Evolutionary conservation across 148 eudicot species (phyloP), one percentile per base, ranked within the genome.

Genomic region (Vaccinium macrocarpon): DNA sequence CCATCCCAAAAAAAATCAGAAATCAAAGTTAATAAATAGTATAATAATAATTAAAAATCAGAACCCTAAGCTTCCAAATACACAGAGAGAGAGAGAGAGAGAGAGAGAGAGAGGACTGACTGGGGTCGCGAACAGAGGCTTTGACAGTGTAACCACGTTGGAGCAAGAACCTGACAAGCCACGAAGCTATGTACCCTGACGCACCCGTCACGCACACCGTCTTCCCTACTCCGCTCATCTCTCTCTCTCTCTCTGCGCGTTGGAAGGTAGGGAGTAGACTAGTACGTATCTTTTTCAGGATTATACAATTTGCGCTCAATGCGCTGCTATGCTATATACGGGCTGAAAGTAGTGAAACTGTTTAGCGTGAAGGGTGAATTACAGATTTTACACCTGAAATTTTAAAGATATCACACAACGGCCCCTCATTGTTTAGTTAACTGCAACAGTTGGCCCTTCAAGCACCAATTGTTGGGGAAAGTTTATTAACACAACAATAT

Each of bases 141-240:
- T 78, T 81, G 21, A 90, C 92, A 50, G 68, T 56, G 77, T 90
- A 90, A 29, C 92, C 92, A 35, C 89, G 90, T 15, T 84, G 72
- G 64, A 90, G 90, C 50, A 90, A 80, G 74, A 85, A 78, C 77
- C 87, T 88, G 32, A 88, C 86, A 52, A 90, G 27, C 92, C 92
- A 90, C 9, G 92, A 90, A 68, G 92, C 92, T 49, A 90, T 83
- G 85, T 50, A 88, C 23, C 88, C 91, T 0, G 91, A 82, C 18
- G 83, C 90, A n/a, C 91, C 91, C 6, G 91, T 87, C 62, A 90
- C 90, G 68, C 89, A 88, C 23, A 88, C 90, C 72, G 42, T 62
- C 77, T 83, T 85, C 76, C 82, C 87, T 32, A 16, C 84, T 16
- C 87, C 86, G 46, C 87, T 72, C 90, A 70, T 83, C 79, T 75